phyloP scores from a whole-genome alignment of 345 rosid genomes.

The Rhodomyrtus tomentosa region DNA sequence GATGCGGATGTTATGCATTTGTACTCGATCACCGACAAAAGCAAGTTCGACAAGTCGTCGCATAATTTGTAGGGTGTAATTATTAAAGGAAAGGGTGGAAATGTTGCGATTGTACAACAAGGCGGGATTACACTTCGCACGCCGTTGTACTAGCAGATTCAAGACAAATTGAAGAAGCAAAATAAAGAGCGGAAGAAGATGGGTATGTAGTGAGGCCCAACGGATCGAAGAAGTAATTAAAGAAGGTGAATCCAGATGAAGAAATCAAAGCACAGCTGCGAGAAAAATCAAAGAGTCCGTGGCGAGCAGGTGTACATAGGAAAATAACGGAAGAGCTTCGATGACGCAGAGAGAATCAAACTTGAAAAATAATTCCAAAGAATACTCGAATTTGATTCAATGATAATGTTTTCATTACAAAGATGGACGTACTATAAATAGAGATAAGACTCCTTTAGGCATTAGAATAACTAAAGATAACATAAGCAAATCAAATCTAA shows the following conservation, averaged over 20 bases:
- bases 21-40: neutral
- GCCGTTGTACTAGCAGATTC: neutral
- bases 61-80: neutral
- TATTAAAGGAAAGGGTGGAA: slow-evolving; percentile 2
- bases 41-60: neutral
- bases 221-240: neutral
- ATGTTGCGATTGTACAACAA: neutral
- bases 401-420: too few relatives aligned
- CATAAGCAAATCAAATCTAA: too few relatives aligned
- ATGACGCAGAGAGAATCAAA: too few relatives aligned
- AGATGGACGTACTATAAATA: too few relatives aligned
- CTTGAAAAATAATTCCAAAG: too few relatives aligned
- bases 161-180: neutral
- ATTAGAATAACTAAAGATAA: too few relatives aligned
- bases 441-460: too few relatives aligned
- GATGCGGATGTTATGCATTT: neutral
- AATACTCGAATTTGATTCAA: too few relatives aligned
- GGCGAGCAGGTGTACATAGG: neutral
- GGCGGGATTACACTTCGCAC: neutral
- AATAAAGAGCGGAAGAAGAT: neutral
- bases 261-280: neutral
- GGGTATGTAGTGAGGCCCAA: neutral
- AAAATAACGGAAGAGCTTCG: neutral
- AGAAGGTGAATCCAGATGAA: neutral
- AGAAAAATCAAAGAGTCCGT: neutral